Percentiles rank a stretch among this genome's conserved stretches.
phyloP scores from a whole-genome alignment of 2,329 filamentous ascomycete species.

The Epichloe amarillans region DNA sequence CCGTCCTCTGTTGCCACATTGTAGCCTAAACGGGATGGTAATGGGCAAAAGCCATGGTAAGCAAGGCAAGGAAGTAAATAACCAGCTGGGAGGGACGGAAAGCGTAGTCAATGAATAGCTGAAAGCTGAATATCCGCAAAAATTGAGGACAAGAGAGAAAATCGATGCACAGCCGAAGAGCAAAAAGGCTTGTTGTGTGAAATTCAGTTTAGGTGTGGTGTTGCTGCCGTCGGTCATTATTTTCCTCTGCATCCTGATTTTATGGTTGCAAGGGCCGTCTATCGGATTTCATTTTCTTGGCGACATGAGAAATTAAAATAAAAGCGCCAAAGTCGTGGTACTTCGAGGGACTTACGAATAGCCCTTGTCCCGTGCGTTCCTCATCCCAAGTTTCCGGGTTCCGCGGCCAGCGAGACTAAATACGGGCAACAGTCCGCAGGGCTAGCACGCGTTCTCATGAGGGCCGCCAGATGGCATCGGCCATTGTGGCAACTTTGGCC shows the following conservation, averaged over 20 bases:
- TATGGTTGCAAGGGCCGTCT: neutral
- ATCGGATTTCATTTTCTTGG: conserved; percentile 4
- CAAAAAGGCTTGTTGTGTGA: neutral
- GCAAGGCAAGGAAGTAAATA: neutral
- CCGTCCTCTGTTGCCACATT: neutral
- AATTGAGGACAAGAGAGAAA: neutral
- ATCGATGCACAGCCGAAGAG: neutral
- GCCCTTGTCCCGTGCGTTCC: neutral
- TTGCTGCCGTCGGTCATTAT: neutral
- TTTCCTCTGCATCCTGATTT: conserved; percentile 1
- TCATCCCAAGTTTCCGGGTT: neutral
- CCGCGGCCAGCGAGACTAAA: neutral
- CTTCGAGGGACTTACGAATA: conserved; percentile 1
- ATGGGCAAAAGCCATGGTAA: neutral
- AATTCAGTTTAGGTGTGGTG: neutral
- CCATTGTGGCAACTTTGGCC: conserved; percentile 70
- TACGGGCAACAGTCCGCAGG: neutral
- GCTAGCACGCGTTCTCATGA: conserved; percentile 1
- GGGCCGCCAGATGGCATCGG: conserved; percentile 76
- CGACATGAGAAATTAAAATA: neutral
- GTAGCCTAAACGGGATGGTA: conserved; percentile 4
- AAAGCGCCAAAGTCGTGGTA: conserved; percentile 4
- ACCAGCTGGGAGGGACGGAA: neutral
- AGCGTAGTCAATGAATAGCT: neutral
- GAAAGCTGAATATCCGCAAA: neutral